Conservation (phyloP, 305 asterid species). For the Solanum aculeatissimum region DNA sequence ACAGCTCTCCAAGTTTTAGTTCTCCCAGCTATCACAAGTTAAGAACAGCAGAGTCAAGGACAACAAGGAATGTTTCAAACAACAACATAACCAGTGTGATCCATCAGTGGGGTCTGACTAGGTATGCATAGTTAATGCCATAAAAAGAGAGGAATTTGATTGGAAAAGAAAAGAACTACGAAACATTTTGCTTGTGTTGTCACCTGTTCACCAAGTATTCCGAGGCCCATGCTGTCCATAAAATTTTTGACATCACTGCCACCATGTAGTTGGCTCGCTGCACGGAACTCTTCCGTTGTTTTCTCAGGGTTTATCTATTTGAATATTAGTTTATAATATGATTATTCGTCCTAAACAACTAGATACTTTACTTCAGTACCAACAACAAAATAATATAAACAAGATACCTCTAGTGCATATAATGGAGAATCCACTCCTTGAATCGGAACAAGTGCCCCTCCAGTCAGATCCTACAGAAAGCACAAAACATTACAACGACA, state of each 20-base stretch:
- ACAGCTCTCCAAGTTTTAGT: conserved; percentile 73
- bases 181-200: conserved; percentile 1
- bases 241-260: conserved; percentile 35
- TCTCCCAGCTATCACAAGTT: conserved; percentile 42
- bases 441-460: conserved; percentile 60
- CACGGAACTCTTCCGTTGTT: conserved; percentile 41
- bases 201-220: conserved; percentile 58
- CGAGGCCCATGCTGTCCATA: conserved; percentile 71
- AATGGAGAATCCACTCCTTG: conserved; percentile 71
- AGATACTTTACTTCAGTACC: background rate
- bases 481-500: background rate
- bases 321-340: background rate
- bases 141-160: background rate
- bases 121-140: background rate
- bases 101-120: background rate
- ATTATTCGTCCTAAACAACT: background rate
- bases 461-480: conserved; percentile 48
- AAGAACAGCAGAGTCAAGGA: background rate
- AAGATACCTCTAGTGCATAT: conserved; percentile 60
- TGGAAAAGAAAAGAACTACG: background rate
- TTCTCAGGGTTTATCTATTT: conserved; percentile 55
- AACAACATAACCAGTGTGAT: background rate
- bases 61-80: background rate
- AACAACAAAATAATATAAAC: background rate
- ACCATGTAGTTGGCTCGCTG: conserved; percentile 23